Percentiles rank a stretch among this genome's conserved stretches.
phyloP scores from a whole-genome alignment of 2,329 filamentous ascomycete genomes.

The Pseudogymnoascus sp. region DNA sequence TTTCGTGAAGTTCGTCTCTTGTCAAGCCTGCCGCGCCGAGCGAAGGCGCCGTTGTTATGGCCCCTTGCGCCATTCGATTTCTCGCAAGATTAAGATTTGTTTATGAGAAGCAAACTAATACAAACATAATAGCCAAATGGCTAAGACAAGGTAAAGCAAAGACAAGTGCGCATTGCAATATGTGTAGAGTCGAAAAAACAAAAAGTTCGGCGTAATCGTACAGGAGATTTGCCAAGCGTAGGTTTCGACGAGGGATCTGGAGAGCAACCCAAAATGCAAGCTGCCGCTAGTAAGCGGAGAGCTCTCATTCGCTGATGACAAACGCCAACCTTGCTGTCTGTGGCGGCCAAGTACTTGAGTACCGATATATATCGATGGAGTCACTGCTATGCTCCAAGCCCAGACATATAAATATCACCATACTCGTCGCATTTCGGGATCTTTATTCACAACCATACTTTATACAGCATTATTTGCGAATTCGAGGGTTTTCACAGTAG shows the following conservation, averaged over 20 bases:
- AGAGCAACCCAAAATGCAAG: not conserved
- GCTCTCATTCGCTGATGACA: not conserved
- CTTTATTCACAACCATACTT: not conserved
- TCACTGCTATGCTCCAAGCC: not conserved
- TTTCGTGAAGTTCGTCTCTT: conserved; percentile 46
- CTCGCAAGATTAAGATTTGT: conserved; percentile 11
- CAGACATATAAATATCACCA: conserved; percentile 2
- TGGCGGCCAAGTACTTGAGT: not conserved
- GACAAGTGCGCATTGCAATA: not conserved
- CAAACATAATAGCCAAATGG: conserved; percentile 3
- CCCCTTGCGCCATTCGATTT: conserved; percentile 28
- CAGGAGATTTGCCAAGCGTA: not conserved
- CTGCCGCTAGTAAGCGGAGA: conserved; percentile 3
- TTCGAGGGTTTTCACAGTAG: not conserved
- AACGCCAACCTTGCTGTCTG: not conserved
- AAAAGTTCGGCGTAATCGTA: not conserved
- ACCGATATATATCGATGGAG: not conserved
- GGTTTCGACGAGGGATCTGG: no score
- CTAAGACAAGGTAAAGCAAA: conserved; percentile 2
- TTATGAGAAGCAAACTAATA: conserved; percentile 5
- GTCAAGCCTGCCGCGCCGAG: conserved; percentile 28
- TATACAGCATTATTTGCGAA: not conserved
- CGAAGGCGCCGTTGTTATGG: conserved; percentile 27
- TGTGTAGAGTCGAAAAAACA: not conserved
- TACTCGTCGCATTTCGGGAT: not conserved